A percentile compares a stretch with the other conserved stretches of the same genome.
phyloP scores from a whole-genome alignment of 2,329 filamentous ascomycete genomes.

The Xylariales sp. region DNA sequence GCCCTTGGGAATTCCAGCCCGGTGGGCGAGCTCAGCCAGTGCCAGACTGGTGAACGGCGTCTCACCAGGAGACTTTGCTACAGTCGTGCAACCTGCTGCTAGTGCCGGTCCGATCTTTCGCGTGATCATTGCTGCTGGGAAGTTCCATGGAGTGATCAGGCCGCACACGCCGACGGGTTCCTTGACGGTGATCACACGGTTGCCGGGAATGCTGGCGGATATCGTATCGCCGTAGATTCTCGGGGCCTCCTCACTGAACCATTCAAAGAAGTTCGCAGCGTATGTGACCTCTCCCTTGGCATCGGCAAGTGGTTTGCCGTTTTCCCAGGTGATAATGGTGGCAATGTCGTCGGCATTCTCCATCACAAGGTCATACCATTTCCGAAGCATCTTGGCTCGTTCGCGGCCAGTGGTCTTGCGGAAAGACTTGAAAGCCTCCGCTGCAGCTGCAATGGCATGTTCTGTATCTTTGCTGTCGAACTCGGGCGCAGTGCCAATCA shows the following conservation, averaged over 20 bases:
- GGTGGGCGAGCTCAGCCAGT: conserved; percentile 77
- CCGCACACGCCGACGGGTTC: conserved; percentile 83
- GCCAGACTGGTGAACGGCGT: conserved; percentile 90
- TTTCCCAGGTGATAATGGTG: conserved; percentile 83
- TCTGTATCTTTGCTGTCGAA: conserved; percentile 75
- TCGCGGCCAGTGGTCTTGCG: conserved; percentile 68
- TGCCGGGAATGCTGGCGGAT: conserved; percentile 62
- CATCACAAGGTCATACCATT: conserved; percentile 77
- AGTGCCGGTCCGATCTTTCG: conserved; percentile 69
- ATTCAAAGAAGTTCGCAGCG: conserved; percentile 72
- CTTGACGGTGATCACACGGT: conserved; percentile 73
- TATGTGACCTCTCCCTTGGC: conserved; percentile 69
- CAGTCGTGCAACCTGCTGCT: conserved; percentile 92
- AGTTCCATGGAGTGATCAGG: conserved; percentile 87
- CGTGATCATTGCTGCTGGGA: conserved; percentile 73
- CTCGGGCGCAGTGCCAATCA: conserved; percentile 82
- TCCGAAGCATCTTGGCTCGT: conserved; percentile 67
- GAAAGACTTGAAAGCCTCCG: conserved; percentile 68
- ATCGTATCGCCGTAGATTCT: conserved; percentile 72
- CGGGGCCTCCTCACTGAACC: conserved; percentile 78
- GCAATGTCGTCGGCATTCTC: conserved; percentile 78
- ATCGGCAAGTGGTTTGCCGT: conserved; percentile 78
- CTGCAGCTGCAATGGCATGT: conserved; percentile 78
- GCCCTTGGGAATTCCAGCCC: conserved; percentile 84
- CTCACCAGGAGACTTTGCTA: conserved; percentile 86